A percentile compares a stretch with the other conserved stretches of the same genome.
Evolutionary conservation across 352 stramenopile genomes (phyloP).

Genomic region (Phytopythium montanum): DNA sequence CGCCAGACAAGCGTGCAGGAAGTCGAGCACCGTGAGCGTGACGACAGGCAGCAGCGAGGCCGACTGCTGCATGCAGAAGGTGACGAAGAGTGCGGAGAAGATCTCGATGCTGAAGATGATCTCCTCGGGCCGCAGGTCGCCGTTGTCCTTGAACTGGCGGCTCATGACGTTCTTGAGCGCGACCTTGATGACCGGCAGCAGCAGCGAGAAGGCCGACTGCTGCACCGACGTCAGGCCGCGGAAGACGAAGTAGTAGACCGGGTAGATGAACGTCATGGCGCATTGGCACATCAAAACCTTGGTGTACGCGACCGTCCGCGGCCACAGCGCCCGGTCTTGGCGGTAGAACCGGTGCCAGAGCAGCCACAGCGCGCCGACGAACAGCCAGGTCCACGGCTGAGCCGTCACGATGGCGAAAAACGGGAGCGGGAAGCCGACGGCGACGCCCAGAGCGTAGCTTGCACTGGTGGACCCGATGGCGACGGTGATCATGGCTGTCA

Average conservation of each 20-base stretch:
- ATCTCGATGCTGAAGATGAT: slow-evolving; percentile 20
- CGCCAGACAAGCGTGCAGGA: slow-evolving; percentile 16
- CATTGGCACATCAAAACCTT: not conserved
- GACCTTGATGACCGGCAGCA: slow-evolving; percentile 30
- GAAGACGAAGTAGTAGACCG: not conserved
- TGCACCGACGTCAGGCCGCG: not conserved
- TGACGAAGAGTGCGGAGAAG: slow-evolving; percentile 21
- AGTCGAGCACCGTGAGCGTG: slow-evolving; percentile 16
- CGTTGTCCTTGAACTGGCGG: slow-evolving; percentile 9
- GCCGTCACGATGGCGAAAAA: not conserved
- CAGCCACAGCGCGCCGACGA: not conserved
- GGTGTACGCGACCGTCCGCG: not conserved
- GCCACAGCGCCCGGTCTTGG: not conserved
- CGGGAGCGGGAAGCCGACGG: slow-evolving; percentile 1
- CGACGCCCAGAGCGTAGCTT: not conserved
- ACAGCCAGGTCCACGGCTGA: not conserved
- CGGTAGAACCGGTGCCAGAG: not conserved
- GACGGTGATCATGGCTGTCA: not conserved
- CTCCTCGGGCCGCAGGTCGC: slow-evolving; percentile 16
- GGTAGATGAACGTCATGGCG: slow-evolving; percentile 2
- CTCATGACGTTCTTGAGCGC: slow-evolving; percentile 18
- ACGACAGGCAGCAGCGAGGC: slow-evolving; percentile 13
- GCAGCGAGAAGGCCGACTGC: slow-evolving; percentile 17
- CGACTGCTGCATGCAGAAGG: slow-evolving; percentile 27
- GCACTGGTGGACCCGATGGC: not conserved